Evolutionary conservation across 108 stramenopile genomes (phyloP), one percentile per base, ranked within the genome.

Genomic region (Skeletonema costatum): DNA sequence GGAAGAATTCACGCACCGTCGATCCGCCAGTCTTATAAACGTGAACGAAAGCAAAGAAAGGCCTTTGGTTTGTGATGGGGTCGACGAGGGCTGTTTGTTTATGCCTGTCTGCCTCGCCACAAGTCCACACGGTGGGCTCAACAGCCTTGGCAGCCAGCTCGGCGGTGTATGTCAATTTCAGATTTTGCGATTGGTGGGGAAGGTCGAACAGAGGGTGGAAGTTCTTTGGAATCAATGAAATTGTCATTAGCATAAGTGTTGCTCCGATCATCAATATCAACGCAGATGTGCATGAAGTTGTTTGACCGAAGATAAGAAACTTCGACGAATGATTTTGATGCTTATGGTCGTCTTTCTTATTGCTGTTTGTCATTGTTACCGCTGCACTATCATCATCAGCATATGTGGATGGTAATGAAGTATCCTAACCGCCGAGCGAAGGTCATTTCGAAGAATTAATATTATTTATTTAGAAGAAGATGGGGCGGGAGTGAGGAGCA

Each of bases 1-100:
- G 17, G 58, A 87, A 86, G 61, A 86, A 86, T 11, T 35, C 35
- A 2, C 87, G 73, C 30, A 87, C 46, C 39, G 86, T 80, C 7
- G 85, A 81, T 39, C 88, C 88, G 7, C 84, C 86, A 32, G 88
- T 83, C 50, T 89, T 89, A 78, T 77, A 89, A 39, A 87, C 76
- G 32, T 89, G 89, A 3, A 85, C 78, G 73, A 89, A 87, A 3
- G 68, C 75, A 67, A 89, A 73, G 17, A 79, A 87, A 14, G 61
- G 68, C 39, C 70, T 73, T 64, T 76, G 48, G 38, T 75, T 36
- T 2, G 73, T 76, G 12, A 79, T 35, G 25, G 70, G 56, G 33
- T 74, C 25, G 25, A 25, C 74, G 30, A 65, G 29, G 51, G 56
- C 59, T 14, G 1, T 10, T 10, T 29, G 38, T 12, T 50, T 2